Evolutionary conservation across 169 alveolate species (phyloP), one percentile per base, ranked within the genome.

Genomic region (Eimeria necatrix): DNA sequence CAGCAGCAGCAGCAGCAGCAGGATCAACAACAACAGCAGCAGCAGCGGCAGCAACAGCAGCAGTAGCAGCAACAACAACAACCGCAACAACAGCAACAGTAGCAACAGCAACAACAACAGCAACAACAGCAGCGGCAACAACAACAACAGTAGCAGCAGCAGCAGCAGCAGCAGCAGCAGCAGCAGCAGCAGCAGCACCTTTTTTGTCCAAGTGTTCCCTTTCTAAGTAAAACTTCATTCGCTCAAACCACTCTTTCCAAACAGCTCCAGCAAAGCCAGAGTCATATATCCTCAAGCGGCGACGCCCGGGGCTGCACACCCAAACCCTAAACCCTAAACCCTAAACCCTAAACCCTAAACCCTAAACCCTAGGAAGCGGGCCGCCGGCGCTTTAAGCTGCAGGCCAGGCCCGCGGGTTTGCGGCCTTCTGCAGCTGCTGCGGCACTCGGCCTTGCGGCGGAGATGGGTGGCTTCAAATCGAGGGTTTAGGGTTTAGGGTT

Each of bases 101-200:
- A 53, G 18, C 61, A 53, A 6, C 61, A 53, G 18, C 61, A 53
- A 6, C 61, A 53, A 6, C 61, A 53, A 12, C 61, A 53, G 61
- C 61, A 53, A 53, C 61, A 53, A 12, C 61, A 53, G 61, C 61
- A 53, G 61, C 61, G 12, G 61, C 61, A 53, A 12, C 61, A 53
- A 12, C 61, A 53, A 6, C 61, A 53, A 12, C 18, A 53, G 61
- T 12, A 53, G 61, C 61, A 53, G 61, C 61, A 53, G 61, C 61
- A 53, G 61, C 61, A 53, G 61, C 61, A 53, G 61, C 61, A 53
- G 61, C 61, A 53, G 61, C 61, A 53, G 61, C 61, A 53, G 61
- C 61, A 53, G 61, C 61, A 53, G 61, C 61, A 53, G 61, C 61
- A 53, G 61, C 61, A 53, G 61, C 61, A 53, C 64, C 64, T 56